A percentile compares a stretch with the other conserved stretches of the same genome.
phyloP scores from a whole-genome alignment of 768 basidiomycete genomes.

The Xerocomellus dryophilus region DNA sequence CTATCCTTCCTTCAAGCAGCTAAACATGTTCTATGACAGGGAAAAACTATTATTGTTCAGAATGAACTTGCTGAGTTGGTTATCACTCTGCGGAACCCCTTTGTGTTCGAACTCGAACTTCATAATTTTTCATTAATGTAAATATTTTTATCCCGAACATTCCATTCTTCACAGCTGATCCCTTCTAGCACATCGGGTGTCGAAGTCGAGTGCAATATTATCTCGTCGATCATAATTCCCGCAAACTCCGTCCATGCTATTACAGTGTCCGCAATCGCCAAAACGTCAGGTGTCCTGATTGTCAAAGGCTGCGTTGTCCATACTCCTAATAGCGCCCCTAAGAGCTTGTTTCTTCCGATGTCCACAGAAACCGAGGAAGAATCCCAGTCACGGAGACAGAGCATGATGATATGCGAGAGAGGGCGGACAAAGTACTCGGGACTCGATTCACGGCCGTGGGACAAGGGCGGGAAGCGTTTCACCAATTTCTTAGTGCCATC shows the following conservation, averaged over 20 bases:
- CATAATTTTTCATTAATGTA: slow-evolving; percentile 81
- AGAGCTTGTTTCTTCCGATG: slow-evolving; percentile 75
- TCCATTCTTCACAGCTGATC: slow-evolving; percentile 6
- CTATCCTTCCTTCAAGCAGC: neutral
- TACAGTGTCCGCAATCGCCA: slow-evolving; percentile 63
- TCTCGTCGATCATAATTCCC: slow-evolving; percentile 60
- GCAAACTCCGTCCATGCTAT: slow-evolving; percentile 73
- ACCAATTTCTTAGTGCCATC: slow-evolving; percentile 26
- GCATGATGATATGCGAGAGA: slow-evolving; percentile 59
- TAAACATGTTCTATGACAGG: slow-evolving; percentile 33
- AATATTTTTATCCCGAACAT: slow-evolving; percentile 3
- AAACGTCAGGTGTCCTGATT: slow-evolving; percentile 59
- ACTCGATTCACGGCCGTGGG: slow-evolving; percentile 66
- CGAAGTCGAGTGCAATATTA: slow-evolving; percentile 61
- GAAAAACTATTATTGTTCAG: slow-evolving; percentile 68
- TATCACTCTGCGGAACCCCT: slow-evolving; percentile 86
- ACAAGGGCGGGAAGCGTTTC: slow-evolving; percentile 44
- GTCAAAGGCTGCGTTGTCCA: slow-evolving; percentile 80
- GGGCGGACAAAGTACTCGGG: slow-evolving; percentile 74
- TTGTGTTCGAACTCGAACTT: slow-evolving; percentile 87
- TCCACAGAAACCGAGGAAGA: slow-evolving; percentile 70
- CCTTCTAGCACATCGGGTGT: slow-evolving; percentile 74
- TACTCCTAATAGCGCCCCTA: slow-evolving; percentile 64
- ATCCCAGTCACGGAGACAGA: slow-evolving; percentile 51
- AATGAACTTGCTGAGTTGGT: slow-evolving; percentile 81